Conservation (phyloP, 169 alveolate species). For the Plasmodium coatneyi region DNA sequence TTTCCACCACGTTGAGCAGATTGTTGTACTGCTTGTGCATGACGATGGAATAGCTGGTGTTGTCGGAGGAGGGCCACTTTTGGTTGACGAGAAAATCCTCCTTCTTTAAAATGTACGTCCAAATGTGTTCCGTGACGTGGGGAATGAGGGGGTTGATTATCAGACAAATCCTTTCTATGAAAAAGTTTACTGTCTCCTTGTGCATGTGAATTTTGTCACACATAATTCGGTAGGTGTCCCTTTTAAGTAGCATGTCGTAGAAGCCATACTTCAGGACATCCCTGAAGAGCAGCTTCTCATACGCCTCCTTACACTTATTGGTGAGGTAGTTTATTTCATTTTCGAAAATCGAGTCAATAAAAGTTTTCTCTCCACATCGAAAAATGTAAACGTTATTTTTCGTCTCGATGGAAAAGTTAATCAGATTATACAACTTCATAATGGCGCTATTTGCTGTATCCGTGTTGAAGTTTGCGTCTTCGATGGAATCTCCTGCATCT, state of each 20-base stretch:
- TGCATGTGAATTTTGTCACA: slow-evolving; percentile 76
- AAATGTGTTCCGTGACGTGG: slow-evolving; percentile 92
- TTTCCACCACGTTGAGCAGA: slow-evolving; percentile 64
- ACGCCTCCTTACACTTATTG: slow-evolving; percentile 84
- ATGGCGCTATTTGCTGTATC: slow-evolving; percentile 90
- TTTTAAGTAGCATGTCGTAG: slow-evolving; percentile 83
- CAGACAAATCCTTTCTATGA: slow-evolving; percentile 85
- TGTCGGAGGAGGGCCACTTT: slow-evolving; percentile 87
- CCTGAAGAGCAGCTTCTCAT: slow-evolving; percentile 84
- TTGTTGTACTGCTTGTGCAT: slow-evolving; percentile 77
- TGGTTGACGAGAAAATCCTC: slow-evolving; percentile 79
- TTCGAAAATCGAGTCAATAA: slow-evolving; percentile 85
- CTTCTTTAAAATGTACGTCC: slow-evolving; percentile 88
- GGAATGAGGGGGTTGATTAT: slow-evolving; percentile 92
- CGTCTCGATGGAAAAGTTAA: slow-evolving; percentile 81
- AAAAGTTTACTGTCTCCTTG: slow-evolving; percentile 43
- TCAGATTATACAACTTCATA: slow-evolving; percentile 84
- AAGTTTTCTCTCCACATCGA: slow-evolving; percentile 75
- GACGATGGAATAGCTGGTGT: slow-evolving; percentile 80
- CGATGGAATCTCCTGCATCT: slow-evolving; percentile 98
- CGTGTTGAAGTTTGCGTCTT: slow-evolving; percentile 95
- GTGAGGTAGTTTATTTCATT: slow-evolving; percentile 88
- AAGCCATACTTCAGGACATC: slow-evolving; percentile 90
- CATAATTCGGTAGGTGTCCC: slow-evolving; percentile 50
- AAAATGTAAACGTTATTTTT: slow-evolving; percentile 77